Evolutionary conservation across 371 early-diverging fungal genomes (phyloP), one percentile per base, ranked within the genome.

Genomic region (Zychaea mexicana): DNA sequence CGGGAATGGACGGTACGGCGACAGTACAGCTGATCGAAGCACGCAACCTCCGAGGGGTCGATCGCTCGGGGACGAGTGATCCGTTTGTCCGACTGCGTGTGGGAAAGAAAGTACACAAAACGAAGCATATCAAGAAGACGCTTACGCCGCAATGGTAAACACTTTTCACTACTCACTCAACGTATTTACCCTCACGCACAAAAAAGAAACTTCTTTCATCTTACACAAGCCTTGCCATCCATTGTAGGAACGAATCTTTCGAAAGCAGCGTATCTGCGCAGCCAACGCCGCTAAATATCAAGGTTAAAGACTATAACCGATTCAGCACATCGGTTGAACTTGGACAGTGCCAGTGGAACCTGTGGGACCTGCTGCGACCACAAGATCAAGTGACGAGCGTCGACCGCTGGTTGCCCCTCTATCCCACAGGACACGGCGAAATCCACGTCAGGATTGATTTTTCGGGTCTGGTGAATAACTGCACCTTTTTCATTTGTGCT

Each of bases 41-140:
- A 8, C 72, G 84, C 67, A 83, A 84, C 12, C 71, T 88, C n/a
- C 70, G 78, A 46, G 87, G 85, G n/a, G 88, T 85, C 4, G 87
- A 88, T 28, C 21, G 49, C 49, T 12, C 42, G 13, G 87, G 86
- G 19, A 83, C 85, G 5, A 81, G 86, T 47, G 90, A 91, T 62
- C 85, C 90, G 6, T 86, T 75, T 71, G 81, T 85, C 38, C 76
- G 81, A 12, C 75, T 89, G 6, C 77, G 76, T 45, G 68, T 80
- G 27, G 85, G 85, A 59, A 77, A 72, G 49, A 83, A 87, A 7
- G 55, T 90, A 30, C 78, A 83, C 76, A 94, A 92, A 72, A 95
- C 96, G 19, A 85, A 84, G 54, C 84, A 88, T 31, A 85, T 90
- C 45, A 88, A 91, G 74, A 92, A 92, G 71, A 90, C 88, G 9